These are phyloP conservation scores for Phylloporus rhodoxanthus DNA, from an alignment of 768 basidiomycete genomes.

Conservation along the genomic window DNA sequence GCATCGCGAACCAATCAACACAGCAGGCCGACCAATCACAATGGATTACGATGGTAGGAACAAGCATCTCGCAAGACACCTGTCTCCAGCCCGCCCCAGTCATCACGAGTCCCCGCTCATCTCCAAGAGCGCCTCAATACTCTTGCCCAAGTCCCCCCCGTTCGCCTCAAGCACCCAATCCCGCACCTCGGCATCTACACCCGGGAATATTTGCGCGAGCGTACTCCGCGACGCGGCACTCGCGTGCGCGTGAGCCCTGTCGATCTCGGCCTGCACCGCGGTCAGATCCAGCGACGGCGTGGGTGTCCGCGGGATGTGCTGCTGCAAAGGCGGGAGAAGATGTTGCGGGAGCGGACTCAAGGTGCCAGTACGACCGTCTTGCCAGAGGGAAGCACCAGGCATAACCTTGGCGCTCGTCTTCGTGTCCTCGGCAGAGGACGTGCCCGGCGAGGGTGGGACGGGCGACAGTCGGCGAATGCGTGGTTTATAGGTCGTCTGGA, in stretches of 20 bases:
- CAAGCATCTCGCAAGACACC: neutral
- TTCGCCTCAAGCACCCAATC: slow-evolving; percentile 90
- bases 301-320: slow-evolving; percentile 62
- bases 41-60: neutral
- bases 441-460: slow-evolving; percentile 22
- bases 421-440: slow-evolving; percentile 39
- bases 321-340: slow-evolving; percentile 38
- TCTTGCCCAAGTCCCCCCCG: slow-evolving; percentile 80
- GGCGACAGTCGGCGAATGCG: slow-evolving; percentile 57
- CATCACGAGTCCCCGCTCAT: slow-evolving; percentile 42
- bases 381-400: slow-evolving; percentile 48
- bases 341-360: slow-evolving; percentile 26
- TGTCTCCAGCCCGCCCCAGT: neutral
- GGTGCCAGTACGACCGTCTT: slow-evolving; percentile 20
- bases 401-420: slow-evolving; percentile 14
- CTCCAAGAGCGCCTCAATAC: slow-evolving; percentile 81
- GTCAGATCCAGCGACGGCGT: slow-evolving; percentile 65
- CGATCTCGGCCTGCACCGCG: slow-evolving; percentile 71
- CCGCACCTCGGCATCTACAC: slow-evolving; percentile 73
- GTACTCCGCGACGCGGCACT: slow-evolving; percentile 69
- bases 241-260: slow-evolving; percentile 69
- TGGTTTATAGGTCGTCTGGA: slow-evolving; percentile 69
- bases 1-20: neutral
- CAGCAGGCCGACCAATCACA: neutral
- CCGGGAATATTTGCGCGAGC: slow-evolving; percentile 84